Percentiles rank a stretch among this genome's conserved stretches.
phyloP scores from a whole-genome alignment of 805 yeast genomes.

The Cyberlindnera sargentensis region DNA sequence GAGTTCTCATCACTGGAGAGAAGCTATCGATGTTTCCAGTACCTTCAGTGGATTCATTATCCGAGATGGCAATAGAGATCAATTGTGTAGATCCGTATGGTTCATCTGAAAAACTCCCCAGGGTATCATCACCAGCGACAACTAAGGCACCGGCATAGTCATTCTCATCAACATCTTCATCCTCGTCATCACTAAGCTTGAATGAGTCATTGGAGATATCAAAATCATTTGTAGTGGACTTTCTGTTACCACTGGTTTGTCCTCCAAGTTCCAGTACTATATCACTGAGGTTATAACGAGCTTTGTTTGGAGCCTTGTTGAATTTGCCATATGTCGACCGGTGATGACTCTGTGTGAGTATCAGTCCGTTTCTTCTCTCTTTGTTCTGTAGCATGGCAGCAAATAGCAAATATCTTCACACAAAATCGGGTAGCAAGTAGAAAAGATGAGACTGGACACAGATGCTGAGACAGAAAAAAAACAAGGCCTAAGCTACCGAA shows the following conservation, averaged over 20 bases:
- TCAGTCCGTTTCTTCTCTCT: slow-evolving; percentile 22
- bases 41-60: slow-evolving; percentile 20
- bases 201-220: slow-evolving; percentile 22
- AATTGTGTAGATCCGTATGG: slow-evolving; percentile 15
- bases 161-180: too few relatives aligned
- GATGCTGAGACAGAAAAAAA: too few relatives aligned
- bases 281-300: slow-evolving; percentile 19
- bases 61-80: slow-evolving; percentile 20
- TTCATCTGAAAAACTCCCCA: slow-evolving; percentile 15
- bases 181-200: slow-evolving; percentile 19
- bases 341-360: slow-evolving; percentile 12
- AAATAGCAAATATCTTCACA: too few relatives aligned
- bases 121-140: slow-evolving; percentile 5
- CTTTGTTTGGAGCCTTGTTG: slow-evolving; percentile 18
- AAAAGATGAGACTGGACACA: too few relatives aligned
- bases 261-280: slow-evolving; percentile 15
- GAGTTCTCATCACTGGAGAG: slow-evolving; percentile 3
- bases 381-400: slow-evolving; percentile 14
- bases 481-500: too few relatives aligned
- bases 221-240: slow-evolving; percentile 6
- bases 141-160: slow-evolving; percentile 5
- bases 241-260: too few relatives aligned
- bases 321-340: slow-evolving; percentile 19
- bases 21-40: slow-evolving; percentile 9
- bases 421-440: too few relatives aligned